Conservation (phyloP, 2,329 filamentous ascomycete species). For the Penicillium sp. region DNA sequence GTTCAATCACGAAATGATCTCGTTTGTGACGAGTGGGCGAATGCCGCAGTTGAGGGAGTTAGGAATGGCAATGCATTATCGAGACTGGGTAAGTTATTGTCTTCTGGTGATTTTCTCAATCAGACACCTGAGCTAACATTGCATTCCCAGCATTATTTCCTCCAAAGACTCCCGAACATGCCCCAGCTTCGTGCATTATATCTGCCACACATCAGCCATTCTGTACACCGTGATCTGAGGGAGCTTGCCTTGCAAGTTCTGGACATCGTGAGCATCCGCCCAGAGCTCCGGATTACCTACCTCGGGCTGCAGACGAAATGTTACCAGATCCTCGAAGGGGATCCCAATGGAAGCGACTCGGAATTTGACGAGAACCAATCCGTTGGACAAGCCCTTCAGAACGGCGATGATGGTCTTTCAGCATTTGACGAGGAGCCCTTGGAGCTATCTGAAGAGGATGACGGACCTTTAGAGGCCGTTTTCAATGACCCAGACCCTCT, state of each 20-base stretch:
- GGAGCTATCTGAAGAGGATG: constrained; percentile 38
- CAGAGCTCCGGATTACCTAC: constrained; percentile 74
- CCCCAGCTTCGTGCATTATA: constrained; percentile 69
- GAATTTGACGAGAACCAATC: constrained; percentile 31
- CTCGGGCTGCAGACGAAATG: constrained; percentile 74
- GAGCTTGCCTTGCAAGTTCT: constrained; percentile 74
- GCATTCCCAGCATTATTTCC: constrained; percentile 67
- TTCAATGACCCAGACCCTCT: constrained; percentile 16
- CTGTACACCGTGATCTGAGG: constrained; percentile 60
- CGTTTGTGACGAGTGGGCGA: constrained; percentile 71
- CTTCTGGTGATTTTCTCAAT: background rate
- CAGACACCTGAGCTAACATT: constrained; percentile 21
- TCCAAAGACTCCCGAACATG: constrained; percentile 69
- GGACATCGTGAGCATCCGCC: constrained; percentile 72
- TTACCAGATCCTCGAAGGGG: constrained; percentile 71
- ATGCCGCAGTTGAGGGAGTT: constrained; percentile 71
- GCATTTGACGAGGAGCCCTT: constrained; percentile 43
- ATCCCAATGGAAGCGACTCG: constrained; percentile 37
- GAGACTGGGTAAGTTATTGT: constrained; percentile 66
- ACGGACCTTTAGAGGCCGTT: constrained; percentile 12
- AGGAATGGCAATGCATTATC: constrained; percentile 68
- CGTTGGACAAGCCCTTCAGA: constrained; percentile 40
- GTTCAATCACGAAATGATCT: constrained; percentile 64
- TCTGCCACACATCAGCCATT: constrained; percentile 64
- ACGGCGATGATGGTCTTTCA: constrained; percentile 43